These are phyloP conservation scores for Leptographium radiaticola DNA, from an alignment of 2,329 filamentous ascomycete genomes.

Conservation along the genomic window DNA sequence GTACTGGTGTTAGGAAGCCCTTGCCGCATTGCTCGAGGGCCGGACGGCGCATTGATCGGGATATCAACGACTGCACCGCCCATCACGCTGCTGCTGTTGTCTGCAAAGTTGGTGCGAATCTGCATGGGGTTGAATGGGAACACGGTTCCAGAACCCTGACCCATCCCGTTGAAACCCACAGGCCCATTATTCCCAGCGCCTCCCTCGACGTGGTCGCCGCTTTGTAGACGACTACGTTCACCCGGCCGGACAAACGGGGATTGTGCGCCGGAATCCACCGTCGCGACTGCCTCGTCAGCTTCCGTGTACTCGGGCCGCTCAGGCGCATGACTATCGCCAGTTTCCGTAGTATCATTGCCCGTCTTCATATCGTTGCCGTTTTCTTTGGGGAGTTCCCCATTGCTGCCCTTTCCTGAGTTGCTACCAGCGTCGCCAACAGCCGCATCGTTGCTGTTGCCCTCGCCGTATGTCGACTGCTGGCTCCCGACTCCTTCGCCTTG, in stretches of 20 bases:
- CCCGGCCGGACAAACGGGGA: slow-evolving; percentile 5
- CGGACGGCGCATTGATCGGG: slow-evolving; percentile 69
- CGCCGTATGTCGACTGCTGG: not conserved
- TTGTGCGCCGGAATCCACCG: not conserved
- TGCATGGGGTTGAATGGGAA: not conserved
- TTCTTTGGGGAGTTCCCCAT: not conserved
- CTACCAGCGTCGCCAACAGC: not conserved
- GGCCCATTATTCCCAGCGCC: not conserved
- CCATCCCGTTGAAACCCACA: not conserved
- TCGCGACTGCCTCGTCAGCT: slow-evolving; percentile 6
- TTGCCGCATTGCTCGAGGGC: slow-evolving; percentile 88
- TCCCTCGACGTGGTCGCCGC: not conserved
- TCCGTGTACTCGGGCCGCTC: not conserved
- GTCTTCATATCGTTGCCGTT: not conserved
- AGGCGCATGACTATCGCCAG: not conserved
- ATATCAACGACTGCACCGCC: slow-evolving; percentile 20
- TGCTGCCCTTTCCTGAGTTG: not conserved
- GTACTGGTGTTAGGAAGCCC: slow-evolving; percentile 73
- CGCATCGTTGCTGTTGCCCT: not conserved
- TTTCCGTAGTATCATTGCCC: slow-evolving; percentile 7
- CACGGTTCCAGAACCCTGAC: not conserved
- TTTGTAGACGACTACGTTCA: not conserved
- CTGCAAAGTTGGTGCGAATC: not conserved
- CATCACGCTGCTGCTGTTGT: slow-evolving; percentile 4
- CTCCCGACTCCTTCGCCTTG: slow-evolving; percentile 1